Evolutionary conservation across 306 rosid species (phyloP).

Genomic region (Rosa persica): DNA sequence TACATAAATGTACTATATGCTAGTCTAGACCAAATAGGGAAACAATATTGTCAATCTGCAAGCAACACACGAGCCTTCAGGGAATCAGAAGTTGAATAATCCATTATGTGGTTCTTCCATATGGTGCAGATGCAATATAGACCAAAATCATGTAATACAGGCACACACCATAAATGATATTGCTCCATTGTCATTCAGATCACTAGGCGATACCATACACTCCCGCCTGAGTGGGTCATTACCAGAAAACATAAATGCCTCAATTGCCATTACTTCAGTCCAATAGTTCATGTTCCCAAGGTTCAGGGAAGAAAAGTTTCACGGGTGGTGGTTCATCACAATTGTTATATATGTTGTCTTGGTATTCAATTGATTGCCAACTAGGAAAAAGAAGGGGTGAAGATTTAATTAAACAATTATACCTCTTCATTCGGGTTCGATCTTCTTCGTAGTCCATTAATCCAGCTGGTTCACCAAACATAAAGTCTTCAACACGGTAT

Average conservation of each 20-base stretch:
- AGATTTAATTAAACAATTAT: neutral
- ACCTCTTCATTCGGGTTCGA: conserved; percentile 21
- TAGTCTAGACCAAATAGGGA: neutral
- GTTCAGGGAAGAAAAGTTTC: neutral
- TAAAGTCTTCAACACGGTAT: conserved; percentile 17
- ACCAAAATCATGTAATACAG: neutral
- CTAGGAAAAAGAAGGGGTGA: neutral
- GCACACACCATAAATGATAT: neutral
- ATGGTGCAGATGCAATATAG: neutral
- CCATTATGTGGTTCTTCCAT: neutral
- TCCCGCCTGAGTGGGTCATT: neutral
- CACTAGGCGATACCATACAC: neutral
- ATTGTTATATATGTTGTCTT: neutral
- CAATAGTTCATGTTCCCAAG: neutral
- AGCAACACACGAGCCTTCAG: neutral
- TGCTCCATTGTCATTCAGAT: neutral
- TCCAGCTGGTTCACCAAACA: conserved; percentile 16
- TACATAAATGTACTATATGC: neutral
- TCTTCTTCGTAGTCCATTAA: conserved; percentile 28
- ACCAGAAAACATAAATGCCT: neutral
- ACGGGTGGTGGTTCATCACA: neutral
- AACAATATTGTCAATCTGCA: neutral
- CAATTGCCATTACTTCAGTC: neutral
- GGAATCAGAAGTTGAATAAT: neutral
- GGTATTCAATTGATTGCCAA: neutral